These are phyloP conservation scores for Clonostachys sp. DNA, from an alignment of 2,329 filamentous ascomycete genomes.

Conservation along the genomic window DNA sequence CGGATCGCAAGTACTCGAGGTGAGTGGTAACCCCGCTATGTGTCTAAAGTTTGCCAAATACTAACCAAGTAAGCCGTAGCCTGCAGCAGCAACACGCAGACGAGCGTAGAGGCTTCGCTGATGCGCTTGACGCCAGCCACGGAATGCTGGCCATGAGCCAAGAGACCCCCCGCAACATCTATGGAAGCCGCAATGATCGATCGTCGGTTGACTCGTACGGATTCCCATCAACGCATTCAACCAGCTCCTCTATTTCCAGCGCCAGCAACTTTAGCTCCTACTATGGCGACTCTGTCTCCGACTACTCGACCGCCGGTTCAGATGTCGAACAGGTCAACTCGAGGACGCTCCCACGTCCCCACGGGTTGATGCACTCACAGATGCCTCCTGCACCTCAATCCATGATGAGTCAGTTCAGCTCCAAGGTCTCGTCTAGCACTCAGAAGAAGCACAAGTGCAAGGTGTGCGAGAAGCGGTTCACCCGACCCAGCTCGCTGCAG, in stretches of 20 bases:
- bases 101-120: conserved; percentile 70
- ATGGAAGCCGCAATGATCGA: conserved; percentile 64
- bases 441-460: conserved; percentile 99
- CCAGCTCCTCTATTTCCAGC: conserved; percentile 86
- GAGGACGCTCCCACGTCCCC: conserved; percentile 77
- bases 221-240: conserved; percentile 80
- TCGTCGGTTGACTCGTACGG: conserved; percentile 84
- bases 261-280: conserved; percentile 76
- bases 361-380: conserved; percentile 54
- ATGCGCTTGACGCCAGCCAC: conserved; percentile 87
- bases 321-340: conserved; percentile 80
- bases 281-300: conserved; percentile 83
- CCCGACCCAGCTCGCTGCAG: conserved; percentile 86
- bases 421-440: conserved; percentile 89
- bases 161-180: conserved; percentile 87
- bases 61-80: neutral
- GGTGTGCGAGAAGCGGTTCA: conserved; percentile 97
- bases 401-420: conserved; percentile 99
- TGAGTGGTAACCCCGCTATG: conserved; percentile 47
- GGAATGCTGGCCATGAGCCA: conserved; percentile 96
- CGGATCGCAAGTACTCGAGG: conserved; percentile 71
- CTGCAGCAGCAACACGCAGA: conserved; percentile 14
- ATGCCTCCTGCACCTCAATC: conserved; percentile 83
- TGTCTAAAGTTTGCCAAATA: conserved; percentile 42
- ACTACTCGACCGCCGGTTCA: conserved; percentile 86